Conservation (phyloP, 495 filamentous ascomycete genomes). For the Podospora pseudocomata region DNA sequence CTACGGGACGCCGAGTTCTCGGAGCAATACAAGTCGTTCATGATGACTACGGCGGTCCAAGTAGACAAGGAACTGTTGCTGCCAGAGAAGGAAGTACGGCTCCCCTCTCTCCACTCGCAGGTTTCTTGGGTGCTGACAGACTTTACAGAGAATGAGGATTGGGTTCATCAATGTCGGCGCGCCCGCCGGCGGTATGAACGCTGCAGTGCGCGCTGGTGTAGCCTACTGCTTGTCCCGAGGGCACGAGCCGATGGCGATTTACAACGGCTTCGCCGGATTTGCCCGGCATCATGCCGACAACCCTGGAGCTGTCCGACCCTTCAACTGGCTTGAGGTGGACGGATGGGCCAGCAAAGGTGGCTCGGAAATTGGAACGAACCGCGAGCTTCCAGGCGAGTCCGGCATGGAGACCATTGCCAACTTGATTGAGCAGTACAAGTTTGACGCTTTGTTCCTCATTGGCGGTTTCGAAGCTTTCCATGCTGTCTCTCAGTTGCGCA, state of each 20-base stretch:
- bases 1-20: constrained; percentile 90
- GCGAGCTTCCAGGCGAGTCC: constrained; percentile 79
- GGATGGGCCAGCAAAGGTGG: constrained; percentile 94
- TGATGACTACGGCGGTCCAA: constrained; percentile 71
- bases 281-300: constrained; percentile 82
- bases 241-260: constrained; percentile 84
- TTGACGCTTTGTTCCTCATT: constrained; percentile 88
- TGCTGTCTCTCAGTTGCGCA: constrained; percentile 77
- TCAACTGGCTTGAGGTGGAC: constrained; percentile 92
- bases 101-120: neutral
- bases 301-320: constrained; percentile 77
- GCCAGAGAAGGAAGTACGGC: constrained; percentile 66
- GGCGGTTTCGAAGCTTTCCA: constrained; percentile 98
- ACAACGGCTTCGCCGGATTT: constrained; percentile 97
- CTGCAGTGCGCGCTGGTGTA: constrained; percentile 88
- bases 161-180: constrained; percentile 96
- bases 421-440: constrained; percentile 78
- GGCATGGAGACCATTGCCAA: constrained; percentile 78
- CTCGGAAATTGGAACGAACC: constrained; percentile 97
- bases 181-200: constrained; percentile 98
- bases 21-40: constrained; percentile 85
- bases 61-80: constrained; percentile 48
- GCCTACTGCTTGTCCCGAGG: constrained; percentile 95
- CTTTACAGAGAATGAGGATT: constrained; percentile 74
- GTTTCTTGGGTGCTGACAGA: constrained; percentile 19